Evolutionary conservation across 2,329 filamentous ascomycete genomes (phyloP).

Genomic region (Fusarium sp.): DNA sequence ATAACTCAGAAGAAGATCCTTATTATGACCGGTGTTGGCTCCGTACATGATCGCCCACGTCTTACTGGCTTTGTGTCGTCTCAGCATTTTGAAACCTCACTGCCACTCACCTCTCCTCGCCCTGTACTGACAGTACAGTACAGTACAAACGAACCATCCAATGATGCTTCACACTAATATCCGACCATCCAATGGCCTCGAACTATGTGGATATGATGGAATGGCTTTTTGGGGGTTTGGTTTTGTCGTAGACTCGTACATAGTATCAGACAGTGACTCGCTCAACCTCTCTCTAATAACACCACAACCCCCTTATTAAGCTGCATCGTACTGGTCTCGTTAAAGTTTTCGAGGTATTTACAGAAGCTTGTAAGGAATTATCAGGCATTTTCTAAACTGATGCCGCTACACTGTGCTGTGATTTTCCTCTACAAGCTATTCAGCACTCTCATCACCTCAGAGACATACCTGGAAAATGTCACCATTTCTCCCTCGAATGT

Average conservation of each 20-base stretch:
- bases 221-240: slow-evolving; percentile 21
- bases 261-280: slow-evolving; percentile 27
- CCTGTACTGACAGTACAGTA: background rate
- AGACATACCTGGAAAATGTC: slow-evolving; percentile 36
- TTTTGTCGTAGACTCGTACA: slow-evolving; percentile 13
- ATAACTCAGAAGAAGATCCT: slow-evolving; percentile 8
- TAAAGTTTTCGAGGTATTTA: slow-evolving; percentile 21
- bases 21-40: background rate
- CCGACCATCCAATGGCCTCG: slow-evolving; percentile 2
- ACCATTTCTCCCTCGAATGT: slow-evolving; percentile 37
- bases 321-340: slow-evolving; percentile 7
- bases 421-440: slow-evolving; percentile 7
- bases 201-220: slow-evolving; percentile 24
- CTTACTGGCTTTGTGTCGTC: background rate
- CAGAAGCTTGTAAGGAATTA: slow-evolving; percentile 3
- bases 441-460: slow-evolving; percentile 1
- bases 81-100: slow-evolving; percentile 16
- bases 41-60: slow-evolving; percentile 7
- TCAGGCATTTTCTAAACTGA: background rate
- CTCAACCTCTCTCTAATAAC: slow-evolving; percentile 3
- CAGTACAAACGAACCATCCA: slow-evolving; percentile 6
- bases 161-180: slow-evolving; percentile 19
- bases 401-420: slow-evolving; percentile 4
- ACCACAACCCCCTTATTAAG: background rate
- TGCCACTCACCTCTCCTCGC: slow-evolving; percentile 4